Base-by-base conservation (phyloP, 2,329 filamentous ascomycete species). In the Pyrenophora teres region DNA sequence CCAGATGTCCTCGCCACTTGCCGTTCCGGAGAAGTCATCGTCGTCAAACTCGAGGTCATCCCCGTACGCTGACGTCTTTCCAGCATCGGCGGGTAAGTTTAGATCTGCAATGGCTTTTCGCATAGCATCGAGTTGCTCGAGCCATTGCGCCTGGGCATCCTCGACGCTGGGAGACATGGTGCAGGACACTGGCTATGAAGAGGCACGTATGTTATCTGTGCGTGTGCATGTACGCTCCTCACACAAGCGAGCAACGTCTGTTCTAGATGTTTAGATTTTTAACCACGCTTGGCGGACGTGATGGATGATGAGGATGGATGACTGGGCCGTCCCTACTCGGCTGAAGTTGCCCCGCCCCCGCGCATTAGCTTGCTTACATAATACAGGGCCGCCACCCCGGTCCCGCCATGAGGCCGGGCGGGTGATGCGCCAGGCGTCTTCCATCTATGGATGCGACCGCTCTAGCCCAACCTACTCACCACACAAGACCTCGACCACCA, bases 101-200 rank as follows among this genome's bases (percentile, higher is more conserved):
- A 97, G 78, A 18, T 88, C 83, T 36, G 88, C 89, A 52, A 97
- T 85, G 37, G 92, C 91, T 54, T 88, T 83, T 68, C 88, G 87
- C 94, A 99, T 97, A 27, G 88, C 85, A 23, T 85, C 83, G 63
- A 96, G 84, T 71, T 97, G 91, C 52, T 86, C 83, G 60, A 93
- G 86, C 94, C 94, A 97, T 83, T 89, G 82, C 38, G 80, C 78
- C 69, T 87, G 80, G 12, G 77, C 74, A 15, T 66, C 61, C n/a
- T 75, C 72, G 31, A 74, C 46, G 4, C 71, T 65, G 4, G 73
- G 58, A 31, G 74, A 72, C 76, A 78, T 78, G 31, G 15, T 21
- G 19, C 9, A 19, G 8, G 7, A 12, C 27, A 12, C 27, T 30
- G 3, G 27, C 27, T 30, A 30, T 30, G 10, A 7, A 30, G 27